Base-by-base conservation (phyloP, 345 rosid species). In the Barbarea vulgaris region DNA sequence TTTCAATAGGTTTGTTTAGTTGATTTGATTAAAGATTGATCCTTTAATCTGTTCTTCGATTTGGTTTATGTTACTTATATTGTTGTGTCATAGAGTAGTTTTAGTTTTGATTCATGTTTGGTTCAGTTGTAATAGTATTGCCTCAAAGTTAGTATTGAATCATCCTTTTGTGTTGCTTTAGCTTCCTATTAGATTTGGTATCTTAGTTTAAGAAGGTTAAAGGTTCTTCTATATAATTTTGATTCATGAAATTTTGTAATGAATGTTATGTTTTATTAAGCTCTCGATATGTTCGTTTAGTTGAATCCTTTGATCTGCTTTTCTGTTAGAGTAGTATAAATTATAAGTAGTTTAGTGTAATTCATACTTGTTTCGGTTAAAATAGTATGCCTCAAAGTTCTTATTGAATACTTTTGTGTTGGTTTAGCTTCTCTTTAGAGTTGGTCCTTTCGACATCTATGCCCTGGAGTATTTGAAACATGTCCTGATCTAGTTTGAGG, bases 401-500 rank as follows among this genome's bases (percentile, higher is more conserved):
- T 12, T 27, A 27, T 75, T 36, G 13, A 15, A 50, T 50, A 21
- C 37, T 41, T 28, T 17, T 53, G 27, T 17, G 44, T 11, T 22
- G 63, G 27, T 61, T 56, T 25, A 30, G 64, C 48, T 1, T 68
- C 7, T 53, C 22, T 5, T 6, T 60, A 27, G 69, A 39, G 50
- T 37, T 60, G 33, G 50, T 60, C 48, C 14, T 39, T 30, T 76
- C 44, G 33, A 37, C 24, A 14, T 58, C 51, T 50, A 58, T 56
- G 12, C 5, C 7, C 4, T 66, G 24, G 17, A 27, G 18, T 58
- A 51, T 18, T 3, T 65, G 31, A 22, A 55, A 25, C 31, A 25
- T 65, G 58, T 53, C 21, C 6, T 60, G 22, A 39, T 61, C 3
- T 69, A 18, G 52, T 53, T 75, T 55, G 61, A 34, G 3, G 52